These are phyloP conservation scores for Dipteronia sinensis DNA, from an alignment of 345 rosid species.

Conservation along the genomic window DNA sequence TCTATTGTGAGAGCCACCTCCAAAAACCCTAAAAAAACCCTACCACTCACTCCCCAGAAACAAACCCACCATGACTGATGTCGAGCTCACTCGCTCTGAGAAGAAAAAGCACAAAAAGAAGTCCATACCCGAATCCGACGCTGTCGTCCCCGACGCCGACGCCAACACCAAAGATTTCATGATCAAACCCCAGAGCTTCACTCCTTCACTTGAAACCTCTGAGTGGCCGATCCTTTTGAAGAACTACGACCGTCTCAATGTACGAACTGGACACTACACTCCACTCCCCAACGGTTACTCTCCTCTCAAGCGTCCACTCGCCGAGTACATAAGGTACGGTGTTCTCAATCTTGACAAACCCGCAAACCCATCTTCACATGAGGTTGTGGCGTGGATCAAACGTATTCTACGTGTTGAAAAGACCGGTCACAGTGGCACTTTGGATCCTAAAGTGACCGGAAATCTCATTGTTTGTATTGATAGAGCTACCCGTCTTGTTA, in stretches of 20 bases:
- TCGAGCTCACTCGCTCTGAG: slow-evolving; percentile 59
- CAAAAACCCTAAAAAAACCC: slow-evolving; percentile 15
- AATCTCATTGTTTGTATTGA: slow-evolving; percentile 91
- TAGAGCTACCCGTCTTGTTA: slow-evolving; percentile 91
- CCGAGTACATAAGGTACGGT: slow-evolving; percentile 84
- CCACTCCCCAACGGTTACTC: slow-evolving; percentile 84
- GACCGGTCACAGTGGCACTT: slow-evolving; percentile 94
- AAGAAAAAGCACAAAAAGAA: slow-evolving; percentile 65
- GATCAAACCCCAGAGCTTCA: slow-evolving; percentile 84
- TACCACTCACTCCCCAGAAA: background rate
- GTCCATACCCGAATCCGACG: background rate
- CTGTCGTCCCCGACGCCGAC: slow-evolving; percentile 5
- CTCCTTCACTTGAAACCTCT: slow-evolving; percentile 82
- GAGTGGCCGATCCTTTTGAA: slow-evolving; percentile 91
- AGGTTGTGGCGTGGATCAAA: slow-evolving; percentile 98
- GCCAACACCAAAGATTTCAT: slow-evolving; percentile 48
- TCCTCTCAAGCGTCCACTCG: slow-evolving; percentile 87
- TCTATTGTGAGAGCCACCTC: background rate
- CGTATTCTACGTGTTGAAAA: slow-evolving; percentile 90
- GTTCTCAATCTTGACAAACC: slow-evolving; percentile 90
- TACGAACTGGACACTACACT: slow-evolving; percentile 96
- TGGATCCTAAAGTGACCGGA: slow-evolving; percentile 96
- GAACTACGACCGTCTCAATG: slow-evolving; percentile 91
- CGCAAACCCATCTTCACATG: slow-evolving; percentile 94
- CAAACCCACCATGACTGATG: slow-evolving; percentile 54